Evolutionary conservation across 208 protist species (phyloP).

Genomic region (Leptomonas pyrrhocoris): DNA sequence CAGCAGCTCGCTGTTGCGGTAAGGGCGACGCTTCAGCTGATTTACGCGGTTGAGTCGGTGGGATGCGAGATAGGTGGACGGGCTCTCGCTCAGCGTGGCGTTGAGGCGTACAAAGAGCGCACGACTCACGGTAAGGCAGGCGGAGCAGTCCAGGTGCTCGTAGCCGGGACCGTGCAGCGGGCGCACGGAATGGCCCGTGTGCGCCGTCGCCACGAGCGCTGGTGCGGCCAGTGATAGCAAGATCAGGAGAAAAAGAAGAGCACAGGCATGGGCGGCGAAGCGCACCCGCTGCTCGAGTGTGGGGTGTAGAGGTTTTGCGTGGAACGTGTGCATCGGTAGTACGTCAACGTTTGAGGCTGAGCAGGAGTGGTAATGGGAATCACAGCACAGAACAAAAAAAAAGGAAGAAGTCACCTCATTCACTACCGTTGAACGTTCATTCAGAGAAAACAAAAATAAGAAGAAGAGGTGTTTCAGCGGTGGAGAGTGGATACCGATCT

Average conservation of each 20-base stretch:
- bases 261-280: too few species aligned
- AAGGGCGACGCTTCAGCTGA: slow-evolving; percentile 42
- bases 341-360: too few species aligned
- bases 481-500: too few species aligned
- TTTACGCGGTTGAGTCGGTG: slow-evolving; percentile 51
- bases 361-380: too few species aligned
- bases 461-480: too few species aligned
- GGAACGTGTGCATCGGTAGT: too few species aligned
- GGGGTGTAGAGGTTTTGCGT: too few species aligned
- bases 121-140: slow-evolving; percentile 68
- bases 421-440: too few species aligned
- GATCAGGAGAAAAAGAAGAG: background rate
- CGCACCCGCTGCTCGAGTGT: too few species aligned
- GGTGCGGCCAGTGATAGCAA: slow-evolving; percentile 6
- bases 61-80: slow-evolving; percentile 49
- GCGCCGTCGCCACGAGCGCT: background rate
- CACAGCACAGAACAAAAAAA: too few species aligned
- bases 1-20: slow-evolving; percentile 74
- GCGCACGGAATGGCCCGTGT: slow-evolving; percentile 19
- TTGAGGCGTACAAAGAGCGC: slow-evolving; percentile 68
- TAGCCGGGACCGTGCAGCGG: slow-evolving; percentile 48
- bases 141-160: slow-evolving; percentile 81
- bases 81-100: slow-evolving; percentile 47
- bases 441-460: too few species aligned
- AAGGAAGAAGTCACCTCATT: too few species aligned